Percentiles rank a stretch among this genome's conserved stretches.
Evolutionary conservation across 352 stramenopile species (phyloP).

Genomic region (Pseudoperonospora humuli): DNA sequence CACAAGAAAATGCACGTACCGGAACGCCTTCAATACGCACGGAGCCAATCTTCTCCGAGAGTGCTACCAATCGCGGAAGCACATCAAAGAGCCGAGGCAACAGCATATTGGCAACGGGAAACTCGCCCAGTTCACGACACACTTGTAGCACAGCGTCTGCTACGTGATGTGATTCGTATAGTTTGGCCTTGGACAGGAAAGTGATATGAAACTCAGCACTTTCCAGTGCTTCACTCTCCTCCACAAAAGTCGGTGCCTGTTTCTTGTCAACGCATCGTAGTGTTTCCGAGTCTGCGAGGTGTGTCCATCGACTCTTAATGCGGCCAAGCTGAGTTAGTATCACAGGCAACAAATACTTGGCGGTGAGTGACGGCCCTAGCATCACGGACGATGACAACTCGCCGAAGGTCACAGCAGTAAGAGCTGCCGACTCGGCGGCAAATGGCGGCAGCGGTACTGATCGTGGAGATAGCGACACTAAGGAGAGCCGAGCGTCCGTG

Average conservation of each 20-base stretch:
- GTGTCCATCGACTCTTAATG: slow-evolving; percentile 46
- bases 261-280: slow-evolving; percentile 31
- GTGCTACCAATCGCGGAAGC: slow-evolving; percentile 38
- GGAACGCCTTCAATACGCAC: slow-evolving; percentile 59
- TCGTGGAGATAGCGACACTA: slow-evolving; percentile 9
- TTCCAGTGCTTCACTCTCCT: slow-evolving; percentile 18
- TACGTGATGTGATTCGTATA: slow-evolving; percentile 64
- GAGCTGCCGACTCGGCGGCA: slow-evolving; percentile 28
- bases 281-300: slow-evolving; percentile 34
- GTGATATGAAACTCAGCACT: slow-evolving; percentile 50
- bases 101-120: slow-evolving; percentile 33
- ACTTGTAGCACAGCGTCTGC: slow-evolving; percentile 57
- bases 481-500: slow-evolving; percentile 7
- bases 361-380: slow-evolving; percentile 45
- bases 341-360: slow-evolving; percentile 52
- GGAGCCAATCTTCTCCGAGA: slow-evolving; percentile 59
- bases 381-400: slow-evolving; percentile 45
- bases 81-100: slow-evolving; percentile 57
- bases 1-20: slow-evolving; percentile 24
- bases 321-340: slow-evolving; percentile 52
- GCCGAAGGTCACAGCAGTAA: slow-evolving; percentile 37
- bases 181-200: slow-evolving; percentile 43
- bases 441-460: slow-evolving; percentile 27
- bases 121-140: slow-evolving; percentile 51
- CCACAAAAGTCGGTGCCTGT: slow-evolving; percentile 8